Percentiles rank a stretch among this genome's conserved stretches.
These are phyloP conservation scores for Puccinia triticina DNA, from an alignment of 1,284 basidiomycete species.

Conservation along the genomic window DNA sequence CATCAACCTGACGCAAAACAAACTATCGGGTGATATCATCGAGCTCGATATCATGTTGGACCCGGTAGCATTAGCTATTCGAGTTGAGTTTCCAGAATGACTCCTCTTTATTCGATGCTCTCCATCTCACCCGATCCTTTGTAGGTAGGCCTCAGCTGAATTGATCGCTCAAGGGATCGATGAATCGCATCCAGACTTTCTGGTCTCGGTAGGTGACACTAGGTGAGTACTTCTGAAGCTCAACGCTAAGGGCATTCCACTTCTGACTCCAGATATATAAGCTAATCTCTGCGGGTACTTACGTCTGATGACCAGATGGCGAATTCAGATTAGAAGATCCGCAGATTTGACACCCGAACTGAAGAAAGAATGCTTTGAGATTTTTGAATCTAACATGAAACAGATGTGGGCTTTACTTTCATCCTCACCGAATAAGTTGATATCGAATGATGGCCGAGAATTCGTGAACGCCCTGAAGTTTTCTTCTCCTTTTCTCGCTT, in stretches of 20 bases:
- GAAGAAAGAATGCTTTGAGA: slow-evolving; percentile 25
- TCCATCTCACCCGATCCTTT: too few relatives aligned
- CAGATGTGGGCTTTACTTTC: slow-evolving; percentile 17
- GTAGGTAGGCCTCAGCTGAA: not conserved
- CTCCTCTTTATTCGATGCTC: not conserved
- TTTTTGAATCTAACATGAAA: slow-evolving; percentile 43
- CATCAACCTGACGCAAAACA: not conserved
- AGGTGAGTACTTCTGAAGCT: not conserved
- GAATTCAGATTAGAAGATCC: not conserved
- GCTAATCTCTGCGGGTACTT: too few relatives aligned
- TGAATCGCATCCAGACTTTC: not conserved
- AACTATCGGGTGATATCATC: not conserved
- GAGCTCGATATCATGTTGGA: not conserved
- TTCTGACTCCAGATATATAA: not conserved
- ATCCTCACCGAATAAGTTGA: too few relatives aligned
- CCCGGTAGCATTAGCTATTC: not conserved
- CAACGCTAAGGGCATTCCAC: too few relatives aligned
- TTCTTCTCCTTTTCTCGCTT: not conserved
- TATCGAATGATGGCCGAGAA: too few relatives aligned
- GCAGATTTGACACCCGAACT: not conserved
- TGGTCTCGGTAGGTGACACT: not conserved
- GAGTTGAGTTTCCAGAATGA: not conserved
- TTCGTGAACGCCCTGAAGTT: not conserved
- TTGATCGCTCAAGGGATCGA: not conserved
- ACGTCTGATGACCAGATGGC: not conserved